A percentile compares a stretch with the other conserved stretches of the same genome.
These are phyloP conservation scores for Suillus plorans DNA, from an alignment of 768 basidiomycete species.

Conservation along the genomic window DNA sequence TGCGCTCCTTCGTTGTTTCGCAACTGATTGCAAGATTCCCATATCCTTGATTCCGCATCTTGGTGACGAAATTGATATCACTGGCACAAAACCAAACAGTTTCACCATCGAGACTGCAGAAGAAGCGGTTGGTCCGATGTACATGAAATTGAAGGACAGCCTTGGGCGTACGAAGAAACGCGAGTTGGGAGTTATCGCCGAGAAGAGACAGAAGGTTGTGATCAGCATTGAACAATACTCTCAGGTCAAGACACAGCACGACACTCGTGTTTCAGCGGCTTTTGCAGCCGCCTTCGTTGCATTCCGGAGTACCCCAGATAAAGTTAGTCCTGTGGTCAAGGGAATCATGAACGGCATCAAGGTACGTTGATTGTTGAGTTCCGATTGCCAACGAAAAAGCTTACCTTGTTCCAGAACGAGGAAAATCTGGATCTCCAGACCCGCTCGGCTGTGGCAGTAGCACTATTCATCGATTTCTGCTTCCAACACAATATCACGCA, in stretches of 20 bases:
- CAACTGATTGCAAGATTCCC: constrained; percentile 84
- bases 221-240: constrained; percentile 76
- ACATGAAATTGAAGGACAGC: constrained; percentile 69
- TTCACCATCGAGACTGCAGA: constrained; percentile 84
- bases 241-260: constrained; percentile 81
- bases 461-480: constrained; percentile 87
- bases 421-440: constrained; percentile 86
- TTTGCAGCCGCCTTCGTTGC: constrained; percentile 92
- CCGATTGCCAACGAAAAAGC: constrained; percentile 10
- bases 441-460: constrained; percentile 84
- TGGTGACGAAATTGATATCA: constrained; percentile 74
- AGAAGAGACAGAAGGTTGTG: constrained; percentile 69
- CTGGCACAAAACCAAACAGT: constrained; percentile 57
- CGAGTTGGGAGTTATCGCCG: constrained; percentile 69
- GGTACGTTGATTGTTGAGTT: constrained; percentile 42
- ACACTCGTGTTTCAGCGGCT: constrained; percentile 83
- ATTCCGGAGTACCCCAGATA: constrained; percentile 82
- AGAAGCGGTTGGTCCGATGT: constrained; percentile 66
- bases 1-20: constrained; percentile 79
- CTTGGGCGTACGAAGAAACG: constrained; percentile 78
- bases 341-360: constrained; percentile 98
- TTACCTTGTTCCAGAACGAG: constrained; percentile 59
- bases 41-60: constrained; percentile 76
- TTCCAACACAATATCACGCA: constrained; percentile 68
- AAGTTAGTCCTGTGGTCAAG: constrained; percentile 94